Base-by-base conservation (phyloP, 495 filamentous ascomycete species). In the Tuber aestivum region DNA sequence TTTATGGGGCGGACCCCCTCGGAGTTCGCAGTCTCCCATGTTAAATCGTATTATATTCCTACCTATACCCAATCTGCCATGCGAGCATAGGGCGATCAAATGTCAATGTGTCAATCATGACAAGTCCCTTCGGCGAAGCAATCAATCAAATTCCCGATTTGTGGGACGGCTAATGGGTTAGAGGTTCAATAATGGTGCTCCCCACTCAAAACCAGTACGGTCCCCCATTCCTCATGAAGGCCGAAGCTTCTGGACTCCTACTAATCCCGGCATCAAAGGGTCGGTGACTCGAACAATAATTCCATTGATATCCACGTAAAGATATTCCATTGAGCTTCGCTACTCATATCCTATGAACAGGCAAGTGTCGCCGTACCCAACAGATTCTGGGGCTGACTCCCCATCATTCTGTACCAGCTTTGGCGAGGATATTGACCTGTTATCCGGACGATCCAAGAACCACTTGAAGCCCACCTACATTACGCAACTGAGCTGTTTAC, bases 141-240 rank as follows among this genome's bases (percentile, higher is more conserved):
- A 79, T 79, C 77, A 77, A 71, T 70, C 76, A 76, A 73, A 74
- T 79, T 79, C 77, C 78, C 70, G 73, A 69, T 74, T 79, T 77
- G 70, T 45, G 76, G 77, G 70, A 70, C 78, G 78, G 76, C 65
- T 79, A 79, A 79, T 79, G 65, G 78, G 76, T 70, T 75, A 75
- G 50, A 74, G 38, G 76, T 61, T 69, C 73, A 35, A 65, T 35
- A 65, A 65, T 35, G 56, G 71, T 79, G 27, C 50, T 72, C 76
- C 42, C 35, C 72, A 69, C 61, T 78, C 69, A 65, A 79, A 75
- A 79, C 70, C 72, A 73, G 73, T 65, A 70, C 73, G 56, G 42
- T 70, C 70, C 78, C 70, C 77, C 73, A 72, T 77, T 72, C 76
- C 78, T 79, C 44, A 70, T 71, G 70, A 41, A 69, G 73, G 76